These are phyloP conservation scores for Entomortierella chlamydospora DNA, from an alignment of 192 early-diverging fungal genomes.

Conservation along the genomic window DNA sequence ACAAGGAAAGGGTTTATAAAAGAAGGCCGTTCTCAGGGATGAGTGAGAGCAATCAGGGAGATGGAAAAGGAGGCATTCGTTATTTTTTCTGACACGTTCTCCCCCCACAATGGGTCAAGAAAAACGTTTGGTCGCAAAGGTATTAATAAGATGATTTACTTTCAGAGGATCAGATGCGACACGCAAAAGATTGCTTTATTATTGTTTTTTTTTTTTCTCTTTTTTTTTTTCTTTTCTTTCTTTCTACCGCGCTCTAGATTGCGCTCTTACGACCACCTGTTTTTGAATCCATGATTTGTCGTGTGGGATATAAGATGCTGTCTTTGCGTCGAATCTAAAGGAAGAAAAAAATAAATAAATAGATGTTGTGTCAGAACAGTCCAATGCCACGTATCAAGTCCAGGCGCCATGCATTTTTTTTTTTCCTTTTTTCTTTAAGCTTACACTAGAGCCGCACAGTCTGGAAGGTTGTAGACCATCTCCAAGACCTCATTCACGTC, in stretches of 20 bases:
- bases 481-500: conserved; percentile 52
- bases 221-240: background rate
- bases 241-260: conserved; percentile 34
- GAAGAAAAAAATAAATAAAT: background rate
- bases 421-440: too few relatives aligned
- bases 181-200: too few relatives aligned
- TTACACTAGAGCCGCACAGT: conserved; percentile 51
- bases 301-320: conserved; percentile 42
- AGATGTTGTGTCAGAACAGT: background rate
- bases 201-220: background rate
- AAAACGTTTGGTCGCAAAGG: too few relatives aligned
- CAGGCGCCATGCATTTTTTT: background rate
- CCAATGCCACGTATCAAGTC: background rate
- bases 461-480: conserved; percentile 51
- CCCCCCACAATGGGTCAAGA: too few relatives aligned
- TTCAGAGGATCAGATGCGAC: too few relatives aligned
- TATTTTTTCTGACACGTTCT: too few relatives aligned
- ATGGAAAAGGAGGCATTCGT: too few relatives aligned
- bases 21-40: too few relatives aligned
- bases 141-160: too few relatives aligned
- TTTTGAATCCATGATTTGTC: conserved; percentile 55
- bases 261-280: conserved; percentile 44
- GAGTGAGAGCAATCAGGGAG: too few relatives aligned
- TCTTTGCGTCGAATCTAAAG: conserved; percentile 32
- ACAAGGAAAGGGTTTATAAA: too few relatives aligned